Base-by-base conservation (phyloP, 352 stramenopile species). In the Elongisporangium prolatum region DNA sequence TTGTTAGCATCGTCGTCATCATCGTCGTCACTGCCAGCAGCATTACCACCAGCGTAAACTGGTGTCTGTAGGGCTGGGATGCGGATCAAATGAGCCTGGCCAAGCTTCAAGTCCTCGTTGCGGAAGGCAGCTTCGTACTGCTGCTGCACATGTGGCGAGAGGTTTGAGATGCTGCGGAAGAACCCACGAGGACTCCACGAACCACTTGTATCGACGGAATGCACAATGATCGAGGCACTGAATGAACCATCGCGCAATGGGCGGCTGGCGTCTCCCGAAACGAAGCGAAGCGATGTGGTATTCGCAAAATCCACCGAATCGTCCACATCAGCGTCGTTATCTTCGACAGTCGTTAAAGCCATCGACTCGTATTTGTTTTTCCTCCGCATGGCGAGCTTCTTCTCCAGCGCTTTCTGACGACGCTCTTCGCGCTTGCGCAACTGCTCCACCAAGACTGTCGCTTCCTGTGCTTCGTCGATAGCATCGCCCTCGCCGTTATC, bases 181-280 rank as follows among this genome's bases (percentile, higher is more conserved):
- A 92, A 92, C n/a, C 83, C 83, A 25, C 80, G 78, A 10, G 72
- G 65, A 38, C 76, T 85, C 83, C 83, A 92, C 21, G 81, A 71
- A 21, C 83, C 83, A 52, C 80, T 90, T 11, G 73, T 92, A 48
- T 92, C 78, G 25, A 90, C 80, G 50, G 80, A 92, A 24, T 92
- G 83, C n/a, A 88, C 72, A 54, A 90, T 75, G 57, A 92, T 78
- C 24, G 68, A 59, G 6, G 65, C 61, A 14, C 51, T 60, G 5
- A 65, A 13, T 34, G 24, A 34, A 3, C 4, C 24, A 34, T 34
- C 24, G 7, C 24, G 24, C 28, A 57, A 62, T 11, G 80, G 80
- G 2, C 65, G 72, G 34, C 77, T 88, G 16, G 83, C 83, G 50
- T 90, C 80, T 5, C 80, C 83, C 11, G 80, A 67, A 6, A 74